Conservation (phyloP, 768 basidiomycete genomes). For the Tubosaeta brunneosetosa region DNA sequence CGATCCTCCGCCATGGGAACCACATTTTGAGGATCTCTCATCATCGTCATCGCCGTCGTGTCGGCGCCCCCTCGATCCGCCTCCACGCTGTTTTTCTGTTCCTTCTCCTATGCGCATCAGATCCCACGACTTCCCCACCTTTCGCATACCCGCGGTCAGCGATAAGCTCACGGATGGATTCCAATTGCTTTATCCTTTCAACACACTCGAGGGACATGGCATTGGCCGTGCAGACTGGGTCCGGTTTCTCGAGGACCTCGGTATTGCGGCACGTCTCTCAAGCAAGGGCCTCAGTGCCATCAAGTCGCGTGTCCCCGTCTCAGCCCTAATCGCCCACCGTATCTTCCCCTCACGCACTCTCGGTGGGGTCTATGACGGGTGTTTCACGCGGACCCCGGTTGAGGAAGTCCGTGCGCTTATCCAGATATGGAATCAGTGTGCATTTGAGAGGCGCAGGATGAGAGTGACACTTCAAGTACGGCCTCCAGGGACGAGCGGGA, state of each 20-base stretch:
- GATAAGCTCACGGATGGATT: constrained; percentile 24
- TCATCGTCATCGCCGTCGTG: neutral
- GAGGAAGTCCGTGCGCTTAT: constrained; percentile 26
- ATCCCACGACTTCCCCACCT: constrained; percentile 26
- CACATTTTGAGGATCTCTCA: constrained; percentile 23
- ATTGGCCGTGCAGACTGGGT: constrained; percentile 26
- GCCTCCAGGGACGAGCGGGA: constrained; percentile 1
- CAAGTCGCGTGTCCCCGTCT: constrained; percentile 18
- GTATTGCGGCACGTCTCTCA: constrained; percentile 25
- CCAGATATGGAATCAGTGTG: constrained; percentile 29
- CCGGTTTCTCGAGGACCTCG: constrained; percentile 28
- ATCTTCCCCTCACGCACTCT: constrained; percentile 12
- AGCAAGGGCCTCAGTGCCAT: constrained; percentile 20
- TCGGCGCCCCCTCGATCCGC: constrained; percentile 28
- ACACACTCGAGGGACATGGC: constrained; percentile 26
- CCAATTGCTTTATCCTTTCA: constrained; percentile 21
- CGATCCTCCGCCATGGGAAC: constrained; percentile 27
- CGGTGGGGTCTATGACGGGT: constrained; percentile 18
- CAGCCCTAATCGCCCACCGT: constrained; percentile 10
- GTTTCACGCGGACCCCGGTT: constrained; percentile 13
- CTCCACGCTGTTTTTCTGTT: constrained; percentile 27
- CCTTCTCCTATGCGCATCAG: constrained; percentile 24
- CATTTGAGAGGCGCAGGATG: constrained; percentile 30
- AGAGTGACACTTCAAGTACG: constrained; percentile 14
- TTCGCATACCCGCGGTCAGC: constrained; percentile 21